Evolutionary conservation across 768 basidiomycete genomes (phyloP), one percentile per base, ranked within the genome.

Genomic region (Mycena leptocephala): DNA sequence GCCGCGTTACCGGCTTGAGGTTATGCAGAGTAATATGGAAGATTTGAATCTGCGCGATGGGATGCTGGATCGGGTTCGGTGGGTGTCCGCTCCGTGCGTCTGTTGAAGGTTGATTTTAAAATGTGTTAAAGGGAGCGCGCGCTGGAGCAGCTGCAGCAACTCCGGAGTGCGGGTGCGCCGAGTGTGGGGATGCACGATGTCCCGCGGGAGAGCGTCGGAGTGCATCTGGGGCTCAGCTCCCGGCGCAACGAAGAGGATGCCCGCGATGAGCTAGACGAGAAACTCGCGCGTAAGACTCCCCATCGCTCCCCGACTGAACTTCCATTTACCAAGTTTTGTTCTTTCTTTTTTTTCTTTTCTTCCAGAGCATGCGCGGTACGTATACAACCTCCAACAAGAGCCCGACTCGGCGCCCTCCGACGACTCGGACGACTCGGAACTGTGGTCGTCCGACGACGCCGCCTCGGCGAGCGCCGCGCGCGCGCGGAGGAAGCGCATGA

Each of bases 21-120:
- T 99, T 0, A 89, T 93, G 41, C 90, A 91, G 78, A 99, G 95
- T 81, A 99, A 99, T 81, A 96, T 98, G 95, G 97, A 98, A 78
- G 96, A 99, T 80, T 85, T 95, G 82, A 99, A 99, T 82, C 83
- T 93, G 76, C 91, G 91, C 76, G 95, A 97, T 78, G 92, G 92
- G 18, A 94, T 95, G 35, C 84, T 99, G 48, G 94, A 98, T 75
- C 89, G 88, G 79, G 93, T 97, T 62, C 91, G 94, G 94, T 95
- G 75, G 73, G 92, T 88, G 33, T n/a, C 32, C 65, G 22, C n/a
- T 37, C 35, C n/a, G 24, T n/a, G 32, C 35, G 41, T 28, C 18
- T 9, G 24, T 62, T 28, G 30, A 22, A 13, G 28, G 16, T 41
- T 62, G 16, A 35, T 18, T 33, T 22, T 3, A 37, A 26, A 24